phyloP scores from a whole-genome alignment of 306 rosid species.

The Biancaea sappan region DNA sequence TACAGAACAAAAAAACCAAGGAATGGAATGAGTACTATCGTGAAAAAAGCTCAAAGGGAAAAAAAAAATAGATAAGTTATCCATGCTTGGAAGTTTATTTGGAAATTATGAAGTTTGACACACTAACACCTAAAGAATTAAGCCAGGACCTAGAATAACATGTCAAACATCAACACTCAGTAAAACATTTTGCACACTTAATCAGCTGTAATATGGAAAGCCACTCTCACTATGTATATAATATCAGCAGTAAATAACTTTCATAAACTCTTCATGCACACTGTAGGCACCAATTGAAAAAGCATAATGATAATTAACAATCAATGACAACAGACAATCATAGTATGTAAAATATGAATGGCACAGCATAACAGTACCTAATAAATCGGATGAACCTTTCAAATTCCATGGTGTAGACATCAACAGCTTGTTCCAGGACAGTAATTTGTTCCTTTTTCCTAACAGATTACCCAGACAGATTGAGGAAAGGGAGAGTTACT shows the following conservation, averaged over 20 bases:
- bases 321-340: background rate
- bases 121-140: background rate
- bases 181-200: background rate
- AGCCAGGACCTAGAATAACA: background rate
- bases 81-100: too few relatives aligned
- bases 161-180: background rate
- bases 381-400: slow-evolving; percentile 78
- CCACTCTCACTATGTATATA: background rate
- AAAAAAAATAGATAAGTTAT: too few relatives aligned
- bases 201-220: slow-evolving; percentile 10
- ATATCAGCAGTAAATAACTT: slow-evolving; percentile 18
- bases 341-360: slow-evolving; percentile 31
- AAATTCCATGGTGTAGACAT: slow-evolving; percentile 73
- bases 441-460: slow-evolving; percentile 61
- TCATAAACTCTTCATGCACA: background rate
- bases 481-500: slow-evolving; percentile 13
- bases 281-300: slow-evolving; percentile 11
- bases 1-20: too few relatives aligned
- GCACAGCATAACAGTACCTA: slow-evolving; percentile 51
- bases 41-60: too few relatives aligned
- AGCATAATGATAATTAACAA: slow-evolving; percentile 22
- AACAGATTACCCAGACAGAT: slow-evolving; percentile 34
- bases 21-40: too few relatives aligned
- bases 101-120: too few relatives aligned
- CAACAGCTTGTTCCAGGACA: slow-evolving; percentile 73